Conservation (phyloP, 805 yeast genomes). For the Cyberlindnera mississippiensis region DNA sequence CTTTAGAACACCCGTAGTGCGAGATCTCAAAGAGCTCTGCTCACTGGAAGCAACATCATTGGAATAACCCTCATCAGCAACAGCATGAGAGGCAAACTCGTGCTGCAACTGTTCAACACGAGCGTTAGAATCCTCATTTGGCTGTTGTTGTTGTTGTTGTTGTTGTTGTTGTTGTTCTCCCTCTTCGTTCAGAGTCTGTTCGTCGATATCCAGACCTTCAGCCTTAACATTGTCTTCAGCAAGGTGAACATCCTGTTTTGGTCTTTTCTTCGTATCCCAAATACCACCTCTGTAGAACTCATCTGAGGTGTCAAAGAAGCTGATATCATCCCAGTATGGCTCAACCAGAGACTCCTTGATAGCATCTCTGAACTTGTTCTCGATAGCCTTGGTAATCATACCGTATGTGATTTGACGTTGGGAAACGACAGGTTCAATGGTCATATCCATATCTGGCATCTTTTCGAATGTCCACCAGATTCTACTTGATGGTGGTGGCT, state of each 20-base stretch:
- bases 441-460: slow-evolving; percentile 72
- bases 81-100: too few relatives aligned
- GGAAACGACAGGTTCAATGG: slow-evolving; percentile 88
- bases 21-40: slow-evolving; percentile 14
- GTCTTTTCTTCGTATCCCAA: slow-evolving; percentile 56
- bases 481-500: slow-evolving; percentile 88
- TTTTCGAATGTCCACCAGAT: slow-evolving; percentile 85
- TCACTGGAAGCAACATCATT: slow-evolving; percentile 14
- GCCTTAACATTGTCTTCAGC: slow-evolving; percentile 2
- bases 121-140: too few relatives aligned
- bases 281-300: slow-evolving; percentile 90
- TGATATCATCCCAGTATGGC: slow-evolving; percentile 87
- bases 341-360: slow-evolving; percentile 73
- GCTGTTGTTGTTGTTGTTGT: too few relatives aligned
- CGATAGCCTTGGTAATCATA: slow-evolving; percentile 76
- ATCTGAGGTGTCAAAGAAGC: slow-evolving; percentile 56
- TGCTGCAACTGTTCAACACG: too few relatives aligned
- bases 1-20: slow-evolving; percentile 1
- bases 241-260: slow-evolving; percentile 7
- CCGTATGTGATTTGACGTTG: slow-evolving; percentile 75
- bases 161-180: too few relatives aligned
- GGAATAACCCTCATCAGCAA: neutral
- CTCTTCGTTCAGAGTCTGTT: neutral
- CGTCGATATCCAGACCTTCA: neutral
- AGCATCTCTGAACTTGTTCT: slow-evolving; percentile 73